A percentile compares a stretch with the other conserved stretches of the same genome.
These are phyloP conservation scores for Lactarius trivialis DNA, from an alignment of 768 basidiomycete genomes.

Conservation along the genomic window DNA sequence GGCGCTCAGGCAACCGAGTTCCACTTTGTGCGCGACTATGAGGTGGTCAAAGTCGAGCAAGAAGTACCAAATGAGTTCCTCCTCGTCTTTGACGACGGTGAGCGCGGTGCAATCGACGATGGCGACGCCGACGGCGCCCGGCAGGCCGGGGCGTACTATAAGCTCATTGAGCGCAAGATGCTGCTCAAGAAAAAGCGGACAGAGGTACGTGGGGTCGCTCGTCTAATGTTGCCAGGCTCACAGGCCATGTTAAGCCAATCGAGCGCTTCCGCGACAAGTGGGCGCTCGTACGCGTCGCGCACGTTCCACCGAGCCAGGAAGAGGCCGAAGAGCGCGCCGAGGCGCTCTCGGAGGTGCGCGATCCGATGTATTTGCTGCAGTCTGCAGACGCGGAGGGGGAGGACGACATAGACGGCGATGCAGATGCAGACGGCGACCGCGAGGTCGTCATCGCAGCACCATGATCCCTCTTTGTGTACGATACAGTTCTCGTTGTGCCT, in stretches of 20 bases:
- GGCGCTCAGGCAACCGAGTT: conserved; percentile 71
- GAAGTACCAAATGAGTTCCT: conserved; percentile 82
- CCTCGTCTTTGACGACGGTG: conserved; percentile 58
- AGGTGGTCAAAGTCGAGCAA: conserved; percentile 80
- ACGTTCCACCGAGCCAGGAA: conserved; percentile 63
- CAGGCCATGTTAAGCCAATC: conserved; percentile 34
- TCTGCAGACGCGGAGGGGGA: conserved; percentile 42
- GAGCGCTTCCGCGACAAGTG: conserved; percentile 77
- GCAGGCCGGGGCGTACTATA: conserved; percentile 69
- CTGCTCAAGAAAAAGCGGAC: conserved; percentile 76
- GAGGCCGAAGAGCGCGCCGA: conserved; percentile 77
- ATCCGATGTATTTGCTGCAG: conserved; percentile 50
- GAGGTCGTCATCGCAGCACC: conserved; percentile 4
- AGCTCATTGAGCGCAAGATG: conserved; percentile 86
- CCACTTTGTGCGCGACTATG: conserved; percentile 77
- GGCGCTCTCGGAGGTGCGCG: conserved; percentile 66
- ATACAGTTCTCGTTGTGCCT: neutral
- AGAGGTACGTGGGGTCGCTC: conserved; percentile 45
- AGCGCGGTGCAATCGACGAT: conserved; percentile 33
- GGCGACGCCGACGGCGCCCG: conserved; percentile 29
- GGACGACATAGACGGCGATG: conserved; percentile 61
- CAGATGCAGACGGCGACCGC: conserved; percentile 17
- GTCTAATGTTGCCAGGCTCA: neutral
- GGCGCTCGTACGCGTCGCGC: conserved; percentile 70
- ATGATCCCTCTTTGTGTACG: neutral